Evolutionary conservation across 2,329 filamentous ascomycete species (phyloP).

Genomic region (Zasmidium citrigriseum): DNA sequence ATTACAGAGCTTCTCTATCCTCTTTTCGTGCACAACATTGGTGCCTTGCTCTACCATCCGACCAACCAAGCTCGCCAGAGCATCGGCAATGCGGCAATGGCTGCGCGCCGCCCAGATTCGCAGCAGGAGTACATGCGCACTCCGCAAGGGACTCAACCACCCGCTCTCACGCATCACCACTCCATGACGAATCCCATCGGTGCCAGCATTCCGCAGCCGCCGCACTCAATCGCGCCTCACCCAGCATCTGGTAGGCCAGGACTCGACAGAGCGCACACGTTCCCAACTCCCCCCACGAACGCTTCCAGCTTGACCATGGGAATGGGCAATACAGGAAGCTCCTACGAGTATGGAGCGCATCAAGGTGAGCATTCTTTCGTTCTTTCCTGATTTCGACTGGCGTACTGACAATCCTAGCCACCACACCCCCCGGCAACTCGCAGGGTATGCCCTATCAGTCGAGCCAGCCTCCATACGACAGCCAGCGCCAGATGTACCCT

Average conservation of each 20-base stretch:
- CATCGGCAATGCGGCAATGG: slow-evolving; percentile 60
- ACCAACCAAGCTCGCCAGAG: slow-evolving; percentile 80
- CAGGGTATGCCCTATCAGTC: slow-evolving; percentile 75
- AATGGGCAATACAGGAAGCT: slow-evolving; percentile 71
- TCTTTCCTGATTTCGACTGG: slow-evolving; percentile 62
- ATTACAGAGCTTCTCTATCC: slow-evolving; percentile 95
- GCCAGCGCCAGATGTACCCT: slow-evolving; percentile 76
- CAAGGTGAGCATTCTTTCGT: slow-evolving; percentile 71
- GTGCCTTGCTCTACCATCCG: slow-evolving; percentile 88
- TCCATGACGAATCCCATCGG: slow-evolving; percentile 64
- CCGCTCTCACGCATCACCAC: slow-evolving; percentile 71
- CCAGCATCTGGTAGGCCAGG: slow-evolving; percentile 65
- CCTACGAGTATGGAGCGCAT: slow-evolving; percentile 75
- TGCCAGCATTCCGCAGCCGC: slow-evolving; percentile 65
- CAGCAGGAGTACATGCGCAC: slow-evolving; percentile 61
- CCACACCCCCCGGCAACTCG: slow-evolving; percentile 73
- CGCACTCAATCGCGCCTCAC: slow-evolving; percentile 63
- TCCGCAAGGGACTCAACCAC: slow-evolving; percentile 60
- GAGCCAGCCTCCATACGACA: slow-evolving; percentile 69
- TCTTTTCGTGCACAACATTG: slow-evolving; percentile 96
- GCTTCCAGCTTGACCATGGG: slow-evolving; percentile 76
- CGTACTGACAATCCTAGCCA: slow-evolving; percentile 86
- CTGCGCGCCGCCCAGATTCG: slow-evolving; percentile 66
- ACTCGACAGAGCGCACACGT: slow-evolving; percentile 84
- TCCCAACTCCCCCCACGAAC: slow-evolving; percentile 90